Percentiles rank a stretch among this genome's conserved stretches.
Evolutionary conservation across 768 basidiomycete genomes (phyloP).

Genomic region (Lactarius evosmus): DNA sequence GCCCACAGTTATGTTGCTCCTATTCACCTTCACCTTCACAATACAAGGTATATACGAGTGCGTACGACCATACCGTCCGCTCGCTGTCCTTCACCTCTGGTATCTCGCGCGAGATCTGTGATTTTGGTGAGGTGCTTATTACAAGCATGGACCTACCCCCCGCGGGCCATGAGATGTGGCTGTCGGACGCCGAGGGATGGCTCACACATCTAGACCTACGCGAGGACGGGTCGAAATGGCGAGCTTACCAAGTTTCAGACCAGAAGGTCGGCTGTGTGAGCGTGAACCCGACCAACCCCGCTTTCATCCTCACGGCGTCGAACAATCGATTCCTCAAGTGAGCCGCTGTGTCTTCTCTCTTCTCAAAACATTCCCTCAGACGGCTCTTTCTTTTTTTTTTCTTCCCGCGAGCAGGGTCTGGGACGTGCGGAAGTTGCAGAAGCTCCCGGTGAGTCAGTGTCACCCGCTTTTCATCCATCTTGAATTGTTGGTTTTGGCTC

Average conservation of each 20-base stretch:
- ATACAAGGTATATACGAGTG: constrained; percentile 68
- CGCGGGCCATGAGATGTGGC: constrained; percentile 77
- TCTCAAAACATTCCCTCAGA: neutral
- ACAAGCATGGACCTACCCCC: constrained; percentile 68
- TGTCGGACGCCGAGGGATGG: constrained; percentile 70
- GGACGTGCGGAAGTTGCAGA: constrained; percentile 67
- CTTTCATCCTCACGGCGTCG: constrained; percentile 70
- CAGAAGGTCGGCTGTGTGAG: constrained; percentile 79
- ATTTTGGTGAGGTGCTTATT: constrained; percentile 58
- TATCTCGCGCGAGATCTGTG: constrained; percentile 65
- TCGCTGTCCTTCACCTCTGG: constrained; percentile 69
- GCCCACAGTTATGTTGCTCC: neutral
- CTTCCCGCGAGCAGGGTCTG: constrained; percentile 53
- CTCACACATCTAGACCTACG: constrained; percentile 75
- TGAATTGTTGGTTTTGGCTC: constrained; percentile 32
- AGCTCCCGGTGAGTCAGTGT: constrained; percentile 36
- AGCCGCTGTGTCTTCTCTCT: constrained; percentile 24
- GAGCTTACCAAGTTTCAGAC: constrained; percentile 63
- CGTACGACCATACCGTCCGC: constrained; percentile 80
- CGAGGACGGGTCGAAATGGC: constrained; percentile 49
- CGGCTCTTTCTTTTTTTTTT: no score
- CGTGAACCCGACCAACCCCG: constrained; percentile 65
- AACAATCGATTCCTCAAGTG: constrained; percentile 73
- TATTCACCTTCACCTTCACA: constrained; percentile 1
- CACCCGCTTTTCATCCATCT: constrained; percentile 29